Percentiles rank a stretch among this genome's conserved stretches.
phyloP scores from a whole-genome alignment of 2,329 filamentous ascomycete species.

The Diaporthe sp. region DNA sequence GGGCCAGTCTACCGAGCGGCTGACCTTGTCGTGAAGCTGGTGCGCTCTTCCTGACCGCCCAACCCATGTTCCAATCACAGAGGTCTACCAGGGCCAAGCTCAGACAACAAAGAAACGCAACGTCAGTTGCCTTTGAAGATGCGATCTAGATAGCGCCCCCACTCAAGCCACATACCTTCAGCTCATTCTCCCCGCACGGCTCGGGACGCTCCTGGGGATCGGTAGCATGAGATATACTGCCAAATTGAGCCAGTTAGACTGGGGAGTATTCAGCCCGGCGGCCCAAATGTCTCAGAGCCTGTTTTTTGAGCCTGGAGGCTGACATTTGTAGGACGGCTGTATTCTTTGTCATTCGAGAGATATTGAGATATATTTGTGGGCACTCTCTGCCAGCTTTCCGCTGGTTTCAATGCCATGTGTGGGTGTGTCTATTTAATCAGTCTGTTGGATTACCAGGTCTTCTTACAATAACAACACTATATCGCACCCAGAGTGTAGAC shows the following conservation, averaged over 20 bases:
- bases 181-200: background rate
- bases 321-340: fast-evolving
- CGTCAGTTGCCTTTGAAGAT: background rate
- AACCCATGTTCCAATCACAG: background rate
- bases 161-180: background rate
- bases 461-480: background rate
- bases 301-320: background rate
- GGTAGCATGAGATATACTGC: background rate
- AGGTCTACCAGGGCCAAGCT: background rate
- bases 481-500: background rate
- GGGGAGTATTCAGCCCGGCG: background rate
- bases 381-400: background rate
- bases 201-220: background rate
- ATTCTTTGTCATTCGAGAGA: background rate
- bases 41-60: no score
- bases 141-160: background rate
- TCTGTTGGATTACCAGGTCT: background rate
- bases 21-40: no score
- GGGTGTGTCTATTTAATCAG: fast-evolving
- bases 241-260: background rate
- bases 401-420: fast-evolving
- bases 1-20: no score
- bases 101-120: background rate
- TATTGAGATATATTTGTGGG: background rate
- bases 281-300: background rate